phyloP scores from a whole-genome alignment of 345 rosid species.

The Hibiscus tridactylites region DNA sequence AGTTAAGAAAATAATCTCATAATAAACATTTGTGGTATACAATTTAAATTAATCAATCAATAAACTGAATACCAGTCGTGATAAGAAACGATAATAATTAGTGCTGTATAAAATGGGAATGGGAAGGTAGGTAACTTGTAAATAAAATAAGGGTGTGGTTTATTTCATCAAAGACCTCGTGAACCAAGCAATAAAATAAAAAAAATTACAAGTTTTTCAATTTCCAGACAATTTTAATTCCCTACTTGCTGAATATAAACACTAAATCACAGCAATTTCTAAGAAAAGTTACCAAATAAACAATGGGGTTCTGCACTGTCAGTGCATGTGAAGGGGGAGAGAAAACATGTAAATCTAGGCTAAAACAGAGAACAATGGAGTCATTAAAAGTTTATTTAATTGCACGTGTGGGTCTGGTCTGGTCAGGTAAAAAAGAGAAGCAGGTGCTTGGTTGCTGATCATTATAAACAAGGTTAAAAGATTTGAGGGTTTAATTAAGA shows the following conservation, averaged over 20 bases:
- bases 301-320: neutral
- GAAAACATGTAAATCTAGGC: neutral
- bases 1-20: too few species aligned
- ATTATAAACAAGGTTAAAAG: neutral
- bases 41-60: too few species aligned
- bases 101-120: neutral
- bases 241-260: neutral
- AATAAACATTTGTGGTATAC: too few species aligned
- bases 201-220: neutral
- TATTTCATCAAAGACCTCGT: slow-evolving; percentile 15
- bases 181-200: slow-evolving; percentile 3
- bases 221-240: neutral
- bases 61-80: too few species aligned
- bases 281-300: neutral
- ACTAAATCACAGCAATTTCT: neutral
- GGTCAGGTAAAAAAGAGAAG: neutral
- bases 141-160: neutral
- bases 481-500: neutral
- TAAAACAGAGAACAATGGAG: neutral
- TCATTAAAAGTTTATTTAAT: neutral
- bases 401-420: slow-evolving; percentile 3
- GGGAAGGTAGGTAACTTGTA: slow-evolving; percentile 18
- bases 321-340: neutral
- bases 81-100: neutral
- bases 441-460: neutral